phyloP scores from a whole-genome alignment of 192 early-diverging fungal genomes.

The Coemansia sp. region DNA sequence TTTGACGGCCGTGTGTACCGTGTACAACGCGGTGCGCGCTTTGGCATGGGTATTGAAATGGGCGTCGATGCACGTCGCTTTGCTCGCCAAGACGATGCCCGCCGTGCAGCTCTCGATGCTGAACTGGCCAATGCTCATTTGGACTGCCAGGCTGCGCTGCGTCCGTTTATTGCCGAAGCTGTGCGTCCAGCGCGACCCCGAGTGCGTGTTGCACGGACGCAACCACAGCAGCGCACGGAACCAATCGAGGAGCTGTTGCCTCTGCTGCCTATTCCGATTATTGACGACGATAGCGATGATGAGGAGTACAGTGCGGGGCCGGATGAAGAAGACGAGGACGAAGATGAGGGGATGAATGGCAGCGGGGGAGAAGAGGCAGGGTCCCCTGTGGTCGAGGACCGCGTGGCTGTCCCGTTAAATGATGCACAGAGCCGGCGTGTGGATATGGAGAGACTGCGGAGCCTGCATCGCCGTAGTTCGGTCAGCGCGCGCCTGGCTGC shows the following conservation, averaged over 20 bases:
- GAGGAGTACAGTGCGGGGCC: constrained; percentile 57
- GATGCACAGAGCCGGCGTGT: constrained; percentile 22
- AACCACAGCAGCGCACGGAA: constrained; percentile 13
- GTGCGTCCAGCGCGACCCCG: constrained; percentile 13
- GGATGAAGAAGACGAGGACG: constrained; percentile 61
- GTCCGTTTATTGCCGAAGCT: constrained; percentile 31
- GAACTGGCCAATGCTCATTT: constrained; percentile 55
- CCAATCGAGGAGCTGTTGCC: constrained; percentile 41
- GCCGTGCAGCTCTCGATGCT: constrained; percentile 42
- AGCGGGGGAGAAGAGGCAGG: background rate
- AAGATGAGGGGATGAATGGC: constrained; percentile 17
- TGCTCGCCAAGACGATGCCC: constrained; percentile 55
- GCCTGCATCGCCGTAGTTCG: constrained; percentile 23
- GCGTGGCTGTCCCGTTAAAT: background rate
- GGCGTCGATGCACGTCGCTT: constrained; percentile 46
- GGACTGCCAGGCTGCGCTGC: constrained; percentile 33
- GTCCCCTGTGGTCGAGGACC: background rate
- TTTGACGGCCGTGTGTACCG: constrained; percentile 68
- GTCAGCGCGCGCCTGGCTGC: background rate
- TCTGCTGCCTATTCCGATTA: constrained; percentile 51
- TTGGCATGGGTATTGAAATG: constrained; percentile 60
- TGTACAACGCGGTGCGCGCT: constrained; percentile 58
- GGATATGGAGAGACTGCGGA: constrained; percentile 39
- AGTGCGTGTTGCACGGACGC: constrained; percentile 12
- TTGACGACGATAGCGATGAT: constrained; percentile 63